Base-by-base conservation (phyloP, 2,329 filamentous ascomycete species). In the Cytospora leucostoma region DNA sequence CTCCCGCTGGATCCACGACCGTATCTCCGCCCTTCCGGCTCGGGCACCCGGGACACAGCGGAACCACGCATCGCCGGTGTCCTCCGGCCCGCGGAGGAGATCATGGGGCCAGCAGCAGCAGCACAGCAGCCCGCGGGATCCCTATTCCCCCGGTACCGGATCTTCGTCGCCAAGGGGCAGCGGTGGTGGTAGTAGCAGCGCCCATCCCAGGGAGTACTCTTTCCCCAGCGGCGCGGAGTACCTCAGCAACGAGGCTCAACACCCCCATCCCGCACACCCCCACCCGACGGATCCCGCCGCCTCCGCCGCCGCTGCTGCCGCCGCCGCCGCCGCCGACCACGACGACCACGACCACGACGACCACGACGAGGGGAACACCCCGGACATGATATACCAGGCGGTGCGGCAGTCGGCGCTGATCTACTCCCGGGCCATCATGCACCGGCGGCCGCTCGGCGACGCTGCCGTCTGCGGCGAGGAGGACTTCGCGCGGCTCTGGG, bases 321-420 rank as follows among this genome's bases (percentile, higher is more conserved):
- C n/a, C n/a, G n/a, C n/a, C n/a, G n/a, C n/a, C n/a, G n/a, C n/a
- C n/a, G n/a, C n/a, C n/a, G 50, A 35, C 27, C 57, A 40, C 21
- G 19, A 32, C 57, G 11, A 7, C 32, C 8, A 21, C 56, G 50
- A 35, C 27, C 57, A 40, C 21, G 19, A 32, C 57, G 11, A 7
- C 32, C 8, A 21, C 56, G 2, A 33, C 33, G 27, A 27, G 2
- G 27, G 4, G 27, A 27, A 27, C 1, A n/a, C 19, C 21, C 71
- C 77, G 2, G 81, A 84, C 64, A 69, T 74, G 56, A 75, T 83
- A 66, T 83, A 84, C 70, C 74, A 77, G 49, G 76, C 77, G 11
- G 75, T 84, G 12, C 78, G 80, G 2, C 72, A 75, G 53, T 75
- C 79, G 0, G 80, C 82, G 0, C 70, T 81, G 7, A 71, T 84